Evolutionary conservation across 495 filamentous ascomycete genomes (phyloP).

Genomic region (Stereocaulon alpinum): DNA sequence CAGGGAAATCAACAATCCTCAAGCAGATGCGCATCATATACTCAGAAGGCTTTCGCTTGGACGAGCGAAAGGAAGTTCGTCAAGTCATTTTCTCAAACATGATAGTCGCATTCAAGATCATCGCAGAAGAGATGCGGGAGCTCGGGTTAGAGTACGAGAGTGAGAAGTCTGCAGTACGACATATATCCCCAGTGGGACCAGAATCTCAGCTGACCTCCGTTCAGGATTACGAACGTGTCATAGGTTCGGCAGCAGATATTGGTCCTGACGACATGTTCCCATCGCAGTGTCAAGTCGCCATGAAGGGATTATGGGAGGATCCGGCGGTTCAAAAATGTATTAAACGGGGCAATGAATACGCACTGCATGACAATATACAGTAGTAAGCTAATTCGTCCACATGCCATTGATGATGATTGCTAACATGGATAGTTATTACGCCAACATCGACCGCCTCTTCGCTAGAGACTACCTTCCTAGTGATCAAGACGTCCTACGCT

Average conservation of each 20-base stretch:
- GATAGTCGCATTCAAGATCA: slow-evolving; percentile 76
- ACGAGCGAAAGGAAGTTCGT: slow-evolving; percentile 85
- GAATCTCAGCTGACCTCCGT: background rate
- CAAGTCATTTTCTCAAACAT: slow-evolving; percentile 92
- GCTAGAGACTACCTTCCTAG: slow-evolving; percentile 81
- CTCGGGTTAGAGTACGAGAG: slow-evolving; percentile 67
- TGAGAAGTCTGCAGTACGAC: slow-evolving; percentile 65
- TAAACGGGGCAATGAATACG: slow-evolving; percentile 86
- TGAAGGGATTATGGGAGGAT: slow-evolving; percentile 79
- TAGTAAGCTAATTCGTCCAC: slow-evolving; percentile 55
- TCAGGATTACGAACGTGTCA: slow-evolving; percentile 20
- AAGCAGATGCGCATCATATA: slow-evolving; percentile 99
- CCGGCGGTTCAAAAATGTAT: slow-evolving; percentile 75
- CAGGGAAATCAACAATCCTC: slow-evolving; percentile 93
- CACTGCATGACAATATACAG: slow-evolving; percentile 84
- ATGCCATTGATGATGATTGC: slow-evolving; percentile 10
- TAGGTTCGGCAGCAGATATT: slow-evolving; percentile 48
- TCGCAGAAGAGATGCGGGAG: slow-evolving; percentile 89
- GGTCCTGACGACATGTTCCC: slow-evolving; percentile 64
- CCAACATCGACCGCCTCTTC: slow-evolving; percentile 82
- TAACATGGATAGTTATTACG: slow-evolving; percentile 65
- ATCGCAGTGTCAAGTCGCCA: slow-evolving; percentile 57
- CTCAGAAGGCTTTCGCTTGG: slow-evolving; percentile 80
- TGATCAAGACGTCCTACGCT: slow-evolving; percentile 91
- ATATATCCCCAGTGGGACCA: background rate